A percentile compares a stretch with the other conserved stretches of the same genome.
Evolutionary conservation across 768 basidiomycete species (phyloP).

Genomic region (Kwoniella botswanensis): DNA sequence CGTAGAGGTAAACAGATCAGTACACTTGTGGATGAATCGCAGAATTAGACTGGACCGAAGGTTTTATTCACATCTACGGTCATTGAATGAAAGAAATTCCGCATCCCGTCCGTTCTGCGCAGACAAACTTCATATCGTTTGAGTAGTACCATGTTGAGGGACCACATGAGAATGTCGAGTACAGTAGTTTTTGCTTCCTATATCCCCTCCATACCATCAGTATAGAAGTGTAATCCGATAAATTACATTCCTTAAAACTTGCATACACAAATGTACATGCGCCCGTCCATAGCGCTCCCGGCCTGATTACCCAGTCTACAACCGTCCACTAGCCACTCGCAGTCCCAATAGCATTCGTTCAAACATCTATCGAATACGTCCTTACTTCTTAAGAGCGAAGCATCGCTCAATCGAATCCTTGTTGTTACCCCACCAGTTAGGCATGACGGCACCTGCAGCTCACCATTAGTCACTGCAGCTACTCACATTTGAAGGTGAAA

Average conservation of each 20-base stretch:
- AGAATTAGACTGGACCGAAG: neutral
- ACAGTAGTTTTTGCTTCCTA: conserved; percentile 12
- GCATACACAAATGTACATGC: too few species aligned
- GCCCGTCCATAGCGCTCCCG: too few species aligned
- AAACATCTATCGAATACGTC: neutral
- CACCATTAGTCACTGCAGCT: too few species aligned
- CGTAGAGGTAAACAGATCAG: too few species aligned
- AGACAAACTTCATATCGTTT: conserved; percentile 13
- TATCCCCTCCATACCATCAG: too few species aligned
- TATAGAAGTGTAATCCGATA: neutral
- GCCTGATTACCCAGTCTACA: too few species aligned
- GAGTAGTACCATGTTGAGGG: conserved; percentile 17
- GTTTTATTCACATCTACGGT: neutral
- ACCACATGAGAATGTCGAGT: conserved; percentile 15
- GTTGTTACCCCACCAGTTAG: conserved; percentile 25
- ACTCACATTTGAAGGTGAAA: too few species aligned
- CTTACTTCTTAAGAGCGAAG: conserved; percentile 10
- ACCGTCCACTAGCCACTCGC: too few species aligned
- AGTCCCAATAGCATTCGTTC: too few species aligned
- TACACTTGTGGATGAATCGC: neutral
- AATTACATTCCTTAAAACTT: too few species aligned
- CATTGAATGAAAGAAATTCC: conserved; percentile 13
- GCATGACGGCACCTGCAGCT: conserved; percentile 18
- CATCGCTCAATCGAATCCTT: conserved; percentile 19
- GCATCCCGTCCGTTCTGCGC: conserved; percentile 20